Evolutionary conservation across 371 early-diverging fungal genomes (phyloP).

Genomic region (Rhizopus arrhizus): DNA sequence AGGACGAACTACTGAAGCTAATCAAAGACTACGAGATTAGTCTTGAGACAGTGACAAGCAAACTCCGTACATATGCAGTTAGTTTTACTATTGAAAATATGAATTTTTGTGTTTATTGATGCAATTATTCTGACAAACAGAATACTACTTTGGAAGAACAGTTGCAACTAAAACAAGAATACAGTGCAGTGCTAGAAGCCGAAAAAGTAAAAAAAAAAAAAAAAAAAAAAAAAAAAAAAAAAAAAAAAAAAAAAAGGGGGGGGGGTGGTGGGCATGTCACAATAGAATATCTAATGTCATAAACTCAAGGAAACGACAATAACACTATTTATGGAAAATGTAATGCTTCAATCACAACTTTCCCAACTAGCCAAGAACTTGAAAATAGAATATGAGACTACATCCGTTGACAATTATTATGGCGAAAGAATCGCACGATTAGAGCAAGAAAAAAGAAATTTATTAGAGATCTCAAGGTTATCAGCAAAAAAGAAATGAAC

Average conservation of each 20-base stretch:
- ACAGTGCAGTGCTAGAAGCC: conserved; percentile 47
- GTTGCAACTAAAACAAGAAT: conserved; percentile 36
- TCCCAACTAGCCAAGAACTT: conserved; percentile 28
- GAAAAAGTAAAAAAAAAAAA: conserved; percentile 35
- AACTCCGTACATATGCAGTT: conserved; percentile 39
- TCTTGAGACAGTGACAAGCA: conserved; percentile 31
- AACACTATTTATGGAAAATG: conserved; percentile 47
- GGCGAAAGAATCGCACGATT: conserved; percentile 31
- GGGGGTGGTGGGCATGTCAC: too few relatives aligned
- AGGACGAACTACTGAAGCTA: conserved; percentile 28
- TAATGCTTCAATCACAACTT: conserved; percentile 37
- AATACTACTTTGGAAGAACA: conserved; percentile 39
- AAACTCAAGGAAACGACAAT: conserved; percentile 35
- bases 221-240: not conserved
- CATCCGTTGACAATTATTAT: conserved; percentile 17
- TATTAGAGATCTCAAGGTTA: conserved; percentile 31
- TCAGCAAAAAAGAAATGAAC: conserved; percentile 2
- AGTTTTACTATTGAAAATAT: not conserved
- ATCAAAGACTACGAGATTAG: conserved; percentile 41
- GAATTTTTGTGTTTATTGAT: not conserved
- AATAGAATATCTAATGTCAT: too few relatives aligned
- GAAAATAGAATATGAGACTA: conserved; percentile 24
- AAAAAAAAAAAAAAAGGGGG: too few relatives aligned
- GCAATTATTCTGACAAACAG: conserved; percentile 12
- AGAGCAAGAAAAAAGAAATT: conserved; percentile 33